These are phyloP conservation scores for Nakaseomyces delphensis DNA, from an alignment of 1,139 yeast species.

Conservation along the genomic window DNA sequence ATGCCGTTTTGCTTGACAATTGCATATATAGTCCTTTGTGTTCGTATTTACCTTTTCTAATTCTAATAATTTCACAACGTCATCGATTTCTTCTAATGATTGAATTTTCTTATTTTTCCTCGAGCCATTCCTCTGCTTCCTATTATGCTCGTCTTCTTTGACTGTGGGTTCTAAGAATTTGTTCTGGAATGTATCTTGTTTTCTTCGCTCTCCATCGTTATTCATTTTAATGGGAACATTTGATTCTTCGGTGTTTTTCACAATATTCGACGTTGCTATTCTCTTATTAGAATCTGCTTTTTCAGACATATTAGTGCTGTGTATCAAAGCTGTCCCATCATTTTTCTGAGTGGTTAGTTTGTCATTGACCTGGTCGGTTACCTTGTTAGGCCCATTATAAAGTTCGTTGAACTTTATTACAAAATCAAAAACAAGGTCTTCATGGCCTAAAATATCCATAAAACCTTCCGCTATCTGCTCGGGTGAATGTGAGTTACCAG, in stretches of 20 bases:
- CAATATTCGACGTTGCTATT: too few species aligned
- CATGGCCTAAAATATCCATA: constrained; percentile 29
- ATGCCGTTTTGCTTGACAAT: constrained; percentile 79
- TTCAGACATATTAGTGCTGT: too few species aligned
- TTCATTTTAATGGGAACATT: too few species aligned
- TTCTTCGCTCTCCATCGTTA: background rate
- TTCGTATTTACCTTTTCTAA: constrained; percentile 25
- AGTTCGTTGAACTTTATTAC: constrained; percentile 25
- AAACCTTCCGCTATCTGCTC: constrained; percentile 27
- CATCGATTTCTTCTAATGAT: constrained; percentile 48
- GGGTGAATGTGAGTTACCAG: constrained; percentile 12
- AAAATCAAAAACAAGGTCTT: constrained; percentile 27
- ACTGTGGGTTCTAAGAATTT: too few species aligned
- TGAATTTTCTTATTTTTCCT: constrained; percentile 41
- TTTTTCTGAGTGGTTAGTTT: background rate
- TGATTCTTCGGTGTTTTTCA: too few species aligned
- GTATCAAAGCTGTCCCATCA: too few species aligned
- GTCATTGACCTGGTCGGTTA: background rate
- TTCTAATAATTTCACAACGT: constrained; percentile 35
- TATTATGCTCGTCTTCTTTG: constrained; percentile 16
- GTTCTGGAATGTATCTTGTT: too few species aligned
- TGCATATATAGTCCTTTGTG: constrained; percentile 40
- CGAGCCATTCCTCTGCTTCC: constrained; percentile 29
- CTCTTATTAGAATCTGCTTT: too few species aligned
- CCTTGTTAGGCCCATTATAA: constrained; percentile 6